Conservation (phyloP, 2,329 filamentous ascomycete genomes). For the Cercospora sp. region DNA sequence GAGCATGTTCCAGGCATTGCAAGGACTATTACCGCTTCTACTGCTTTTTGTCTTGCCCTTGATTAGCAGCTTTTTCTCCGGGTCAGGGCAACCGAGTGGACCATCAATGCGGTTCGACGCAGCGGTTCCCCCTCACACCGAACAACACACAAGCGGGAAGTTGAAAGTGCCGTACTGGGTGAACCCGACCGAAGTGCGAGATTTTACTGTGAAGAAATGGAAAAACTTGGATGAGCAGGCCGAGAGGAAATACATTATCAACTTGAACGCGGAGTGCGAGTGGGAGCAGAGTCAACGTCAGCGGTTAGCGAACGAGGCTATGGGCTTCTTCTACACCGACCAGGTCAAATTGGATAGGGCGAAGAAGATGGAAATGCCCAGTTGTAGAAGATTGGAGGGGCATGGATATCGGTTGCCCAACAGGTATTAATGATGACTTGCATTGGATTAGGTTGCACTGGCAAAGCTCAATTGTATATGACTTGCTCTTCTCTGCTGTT, state of each 20-base stretch:
- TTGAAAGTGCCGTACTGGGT: constrained; percentile 82
- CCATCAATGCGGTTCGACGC: constrained; percentile 76
- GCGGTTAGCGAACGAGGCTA: constrained; percentile 71
- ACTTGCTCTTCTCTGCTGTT: neutral
- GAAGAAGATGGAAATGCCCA: constrained; percentile 59
- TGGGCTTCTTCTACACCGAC: constrained; percentile 85
- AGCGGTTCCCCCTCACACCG: constrained; percentile 69
- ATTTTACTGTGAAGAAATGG: constrained; percentile 69
- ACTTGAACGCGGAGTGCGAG: constrained; percentile 71
- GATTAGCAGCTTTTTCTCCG: constrained; percentile 74
- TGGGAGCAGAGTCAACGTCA: constrained; percentile 66
- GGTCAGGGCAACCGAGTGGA: constrained; percentile 56
- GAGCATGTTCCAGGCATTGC: constrained; percentile 47
- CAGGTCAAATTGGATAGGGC: constrained; percentile 75
- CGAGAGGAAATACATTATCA: constrained; percentile 69
- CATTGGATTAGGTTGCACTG: neutral
- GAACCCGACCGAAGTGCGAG: constrained; percentile 72
- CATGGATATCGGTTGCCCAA: constrained; percentile 43
- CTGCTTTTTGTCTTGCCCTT: constrained; percentile 84
- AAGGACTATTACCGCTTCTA: constrained; percentile 70
- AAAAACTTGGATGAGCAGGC: constrained; percentile 73
- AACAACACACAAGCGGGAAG: constrained; percentile 68
- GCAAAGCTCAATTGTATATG: neutral
- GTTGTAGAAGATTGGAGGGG: constrained; percentile 57
- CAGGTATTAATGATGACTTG: constrained; percentile 8